phyloP scores from a whole-genome alignment of 2,329 filamentous ascomycete genomes.

The Leptographium procerum region DNA sequence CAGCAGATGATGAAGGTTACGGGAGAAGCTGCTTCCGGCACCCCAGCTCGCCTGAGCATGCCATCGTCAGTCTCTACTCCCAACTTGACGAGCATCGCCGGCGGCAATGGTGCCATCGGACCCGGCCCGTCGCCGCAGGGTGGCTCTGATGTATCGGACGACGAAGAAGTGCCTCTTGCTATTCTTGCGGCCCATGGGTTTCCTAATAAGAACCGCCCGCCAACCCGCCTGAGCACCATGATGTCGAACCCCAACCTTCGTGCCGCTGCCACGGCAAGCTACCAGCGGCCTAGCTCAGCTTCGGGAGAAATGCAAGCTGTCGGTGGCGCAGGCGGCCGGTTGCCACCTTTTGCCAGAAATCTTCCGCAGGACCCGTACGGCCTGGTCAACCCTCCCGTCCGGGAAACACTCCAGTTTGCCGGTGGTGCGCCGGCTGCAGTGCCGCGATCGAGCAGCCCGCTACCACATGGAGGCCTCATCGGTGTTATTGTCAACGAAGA shows the following conservation, averaged over 20 bases:
- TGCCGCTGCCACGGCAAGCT: conserved; percentile 33
- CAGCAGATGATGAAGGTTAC: conserved; percentile 97
- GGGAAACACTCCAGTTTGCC: conserved; percentile 64
- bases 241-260: conserved; percentile 64
- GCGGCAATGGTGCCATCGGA: neutral
- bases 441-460: conserved; percentile 8
- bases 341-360: conserved; percentile 74
- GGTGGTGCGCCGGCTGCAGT: conserved; percentile 36
- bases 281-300: conserved; percentile 43
- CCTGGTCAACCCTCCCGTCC: conserved; percentile 57
- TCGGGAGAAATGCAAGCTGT: conserved; percentile 34
- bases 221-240: conserved; percentile 51
- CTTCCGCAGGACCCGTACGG: conserved; percentile 79
- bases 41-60: conserved; percentile 40
- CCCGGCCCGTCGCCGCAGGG: conserved; percentile 21
- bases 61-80: conserved; percentile 53
- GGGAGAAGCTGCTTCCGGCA: conserved; percentile 49
- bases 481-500: conserved; percentile 84
- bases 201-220: conserved; percentile 65
- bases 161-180: conserved; percentile 78
- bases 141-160: conserved; percentile 48
- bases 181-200: conserved; percentile 86
- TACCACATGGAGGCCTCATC: conserved; percentile 67
- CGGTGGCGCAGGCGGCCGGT: conserved; percentile 28
- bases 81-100: conserved; percentile 34